Evolutionary conservation across 345 rosid genomes (phyloP).

Genomic region (Cardamine resedifolia): DNA sequence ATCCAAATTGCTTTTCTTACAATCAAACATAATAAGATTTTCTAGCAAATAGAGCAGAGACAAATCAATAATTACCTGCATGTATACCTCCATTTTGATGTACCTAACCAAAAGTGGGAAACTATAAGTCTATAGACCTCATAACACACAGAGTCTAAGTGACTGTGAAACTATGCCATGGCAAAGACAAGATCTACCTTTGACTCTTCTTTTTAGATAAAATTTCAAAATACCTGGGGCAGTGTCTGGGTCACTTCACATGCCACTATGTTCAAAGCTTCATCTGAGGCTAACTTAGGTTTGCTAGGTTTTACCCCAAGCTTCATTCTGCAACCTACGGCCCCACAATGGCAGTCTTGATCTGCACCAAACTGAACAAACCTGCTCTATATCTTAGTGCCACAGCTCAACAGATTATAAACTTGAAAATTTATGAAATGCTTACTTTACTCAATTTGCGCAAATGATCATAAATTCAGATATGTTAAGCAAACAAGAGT

Average conservation of each 20-base stretch:
- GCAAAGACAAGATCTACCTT: neutral
- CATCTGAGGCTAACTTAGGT: constrained; percentile 80
- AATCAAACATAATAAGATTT: neutral
- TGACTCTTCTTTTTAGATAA: constrained; percentile 45
- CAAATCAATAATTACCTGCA: constrained; percentile 45
- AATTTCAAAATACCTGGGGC: constrained; percentile 53
- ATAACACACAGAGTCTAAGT: neutral
- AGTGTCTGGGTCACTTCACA: constrained; percentile 61
- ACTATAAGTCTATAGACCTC: constrained; percentile 34
- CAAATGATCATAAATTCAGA: neutral
- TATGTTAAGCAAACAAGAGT: constrained; percentile 8
- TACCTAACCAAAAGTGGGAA: constrained; percentile 45
- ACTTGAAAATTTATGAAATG: neutral
- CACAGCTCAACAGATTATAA: constrained; percentile 18
- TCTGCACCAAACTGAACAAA: constrained; percentile 99
- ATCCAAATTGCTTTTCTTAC: constrained; percentile 12
- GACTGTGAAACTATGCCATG: neutral
- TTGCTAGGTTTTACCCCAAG: constrained; percentile 91
- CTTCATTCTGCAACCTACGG: constrained; percentile 72
- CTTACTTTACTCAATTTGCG: neutral
- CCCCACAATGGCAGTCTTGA: constrained; percentile 99
- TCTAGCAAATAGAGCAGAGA: neutral
- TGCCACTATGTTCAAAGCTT: constrained; percentile 74
- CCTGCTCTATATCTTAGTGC: constrained; percentile 76
- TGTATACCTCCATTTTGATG: constrained; percentile 58